phyloP scores from a whole-genome alignment of 768 basidiomycete genomes.

The Candolleomyces eurysporus region DNA sequence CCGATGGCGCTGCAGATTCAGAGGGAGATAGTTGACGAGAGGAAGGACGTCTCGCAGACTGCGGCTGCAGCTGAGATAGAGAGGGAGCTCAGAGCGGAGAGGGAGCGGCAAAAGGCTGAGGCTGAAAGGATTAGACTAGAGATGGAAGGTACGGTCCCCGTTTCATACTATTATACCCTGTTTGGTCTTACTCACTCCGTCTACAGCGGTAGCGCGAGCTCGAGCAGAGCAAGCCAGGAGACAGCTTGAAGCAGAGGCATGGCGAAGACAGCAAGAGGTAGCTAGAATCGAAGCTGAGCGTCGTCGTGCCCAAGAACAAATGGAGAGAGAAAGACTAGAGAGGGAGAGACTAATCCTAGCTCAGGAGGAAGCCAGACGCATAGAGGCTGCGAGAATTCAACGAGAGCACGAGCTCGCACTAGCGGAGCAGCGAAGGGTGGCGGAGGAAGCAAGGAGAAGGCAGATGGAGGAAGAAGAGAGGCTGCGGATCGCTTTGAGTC shows the following conservation, averaged over 20 bases:
- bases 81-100: slow-evolving; percentile 46
- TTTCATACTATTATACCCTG: background rate
- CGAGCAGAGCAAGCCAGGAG: slow-evolving; percentile 45
- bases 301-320: background rate
- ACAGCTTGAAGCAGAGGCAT: slow-evolving; percentile 42
- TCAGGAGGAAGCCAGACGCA: background rate
- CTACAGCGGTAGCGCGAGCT: slow-evolving; percentile 31
- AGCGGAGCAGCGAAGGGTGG: background rate
- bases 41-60: slow-evolving; percentile 48
- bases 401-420: slow-evolving; percentile 1
- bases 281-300: slow-evolving; percentile 2
- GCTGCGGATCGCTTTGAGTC: background rate
- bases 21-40: slow-evolving; percentile 44
- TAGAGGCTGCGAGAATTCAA: background rate
- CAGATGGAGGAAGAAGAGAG: background rate
- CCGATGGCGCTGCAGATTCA: slow-evolving; percentile 49
- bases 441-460: background rate
- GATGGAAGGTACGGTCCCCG: slow-evolving; percentile 29
- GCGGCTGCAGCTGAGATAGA: slow-evolving; percentile 52
- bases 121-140: slow-evolving; percentile 43
- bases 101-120: slow-evolving; percentile 46
- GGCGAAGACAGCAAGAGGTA: slow-evolving; percentile 15
- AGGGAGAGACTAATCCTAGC: background rate
- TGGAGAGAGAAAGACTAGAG: background rate
- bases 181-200: background rate